These are phyloP conservation scores for Gynochthodes officinalis DNA, from an alignment of 257 asterid species.

Conservation along the genomic window DNA sequence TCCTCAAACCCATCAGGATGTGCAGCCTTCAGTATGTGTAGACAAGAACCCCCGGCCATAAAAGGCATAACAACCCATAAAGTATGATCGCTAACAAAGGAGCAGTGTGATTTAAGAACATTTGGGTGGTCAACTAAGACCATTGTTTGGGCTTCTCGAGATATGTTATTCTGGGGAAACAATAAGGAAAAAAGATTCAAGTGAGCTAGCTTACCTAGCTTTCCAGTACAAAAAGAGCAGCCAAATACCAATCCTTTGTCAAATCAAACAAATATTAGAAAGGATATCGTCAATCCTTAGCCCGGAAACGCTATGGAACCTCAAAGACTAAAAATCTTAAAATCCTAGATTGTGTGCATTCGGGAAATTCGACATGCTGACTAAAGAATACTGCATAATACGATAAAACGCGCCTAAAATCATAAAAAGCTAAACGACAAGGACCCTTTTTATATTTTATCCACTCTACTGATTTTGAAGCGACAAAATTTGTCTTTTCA, in stretches of 20 bases:
- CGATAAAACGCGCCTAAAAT: not conserved
- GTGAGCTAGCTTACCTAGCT: constrained; percentile 17
- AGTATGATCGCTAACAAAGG: constrained; percentile 85
- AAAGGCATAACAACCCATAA: constrained; percentile 98
- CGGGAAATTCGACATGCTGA: not conserved
- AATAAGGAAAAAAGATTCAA: constrained; percentile 17
- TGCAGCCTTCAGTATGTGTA: constrained; percentile 82
- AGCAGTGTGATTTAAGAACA: constrained; percentile 92
- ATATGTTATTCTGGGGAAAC: constrained; percentile 63
- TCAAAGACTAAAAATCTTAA: no score
- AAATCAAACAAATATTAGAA: not conserved
- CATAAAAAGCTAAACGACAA: not conserved
- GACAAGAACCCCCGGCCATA: constrained; percentile 98
- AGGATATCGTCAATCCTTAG: not conserved
- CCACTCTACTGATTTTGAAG: not conserved
- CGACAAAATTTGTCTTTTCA: not conserved
- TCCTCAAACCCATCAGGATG: constrained; percentile 96
- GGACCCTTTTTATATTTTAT: not conserved
- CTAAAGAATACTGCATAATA: not conserved
- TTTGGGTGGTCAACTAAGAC: constrained; percentile 90
- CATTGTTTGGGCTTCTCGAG: constrained; percentile 97
- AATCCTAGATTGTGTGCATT: not conserved
- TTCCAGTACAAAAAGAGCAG: not conserved
- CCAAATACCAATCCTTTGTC: not conserved
- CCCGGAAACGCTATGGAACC: no score